phyloP scores from a whole-genome alignment of 768 basidiomycete species.

The Boletus rufocinnamomeus region DNA sequence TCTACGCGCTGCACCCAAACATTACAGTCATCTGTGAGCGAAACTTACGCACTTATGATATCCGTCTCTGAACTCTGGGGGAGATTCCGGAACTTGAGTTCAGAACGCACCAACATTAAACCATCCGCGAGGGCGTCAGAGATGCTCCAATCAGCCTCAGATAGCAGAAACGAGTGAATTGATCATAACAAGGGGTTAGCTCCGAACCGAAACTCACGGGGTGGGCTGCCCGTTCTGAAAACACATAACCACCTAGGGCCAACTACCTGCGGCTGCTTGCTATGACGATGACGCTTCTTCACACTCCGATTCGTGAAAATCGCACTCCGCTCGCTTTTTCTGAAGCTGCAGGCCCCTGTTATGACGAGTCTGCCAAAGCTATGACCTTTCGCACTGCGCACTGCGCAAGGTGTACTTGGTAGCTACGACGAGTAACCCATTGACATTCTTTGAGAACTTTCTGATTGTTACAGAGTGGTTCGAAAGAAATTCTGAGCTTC shows the following conservation, averaged over 20 bases:
- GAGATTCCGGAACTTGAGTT: not conserved
- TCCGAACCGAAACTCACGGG: too few species aligned
- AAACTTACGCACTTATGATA: not conserved
- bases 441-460: not conserved
- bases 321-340: too few species aligned
- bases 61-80: not conserved
- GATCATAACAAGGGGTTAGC: too few species aligned
- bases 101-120: not conserved
- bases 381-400: not conserved
- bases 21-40: not conserved
- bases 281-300: too few species aligned
- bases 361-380: too few species aligned
- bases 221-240: too few species aligned
- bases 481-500: not conserved
- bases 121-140: not conserved
- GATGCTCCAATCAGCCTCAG: too few species aligned
- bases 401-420: not conserved
- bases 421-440: not conserved
- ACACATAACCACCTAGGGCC: too few species aligned
- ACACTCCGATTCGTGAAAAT: too few species aligned
- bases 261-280: too few species aligned
- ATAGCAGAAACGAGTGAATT: too few species aligned
- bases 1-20: not conserved
- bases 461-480: not conserved
- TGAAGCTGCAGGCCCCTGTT: too few species aligned